Conservation (phyloP, 129 eudicot genomes). For the Glebionis coronaria region DNA sequence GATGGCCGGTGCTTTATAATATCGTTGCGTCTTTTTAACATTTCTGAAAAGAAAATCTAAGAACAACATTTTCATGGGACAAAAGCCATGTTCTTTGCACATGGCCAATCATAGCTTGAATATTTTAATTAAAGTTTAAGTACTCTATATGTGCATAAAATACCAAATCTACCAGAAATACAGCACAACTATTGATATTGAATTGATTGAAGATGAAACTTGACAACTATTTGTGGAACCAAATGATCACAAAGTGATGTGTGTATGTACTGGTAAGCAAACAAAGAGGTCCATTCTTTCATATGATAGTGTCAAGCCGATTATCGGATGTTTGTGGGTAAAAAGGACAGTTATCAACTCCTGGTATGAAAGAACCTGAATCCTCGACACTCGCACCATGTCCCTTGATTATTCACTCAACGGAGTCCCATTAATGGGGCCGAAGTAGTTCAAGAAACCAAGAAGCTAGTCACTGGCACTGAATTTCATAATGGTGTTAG, state of each 20-base stretch:
- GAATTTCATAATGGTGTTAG: too few relatives aligned
- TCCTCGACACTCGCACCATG: too few relatives aligned
- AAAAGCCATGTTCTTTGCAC: constrained; percentile 16
- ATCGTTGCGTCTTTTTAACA: too few relatives aligned
- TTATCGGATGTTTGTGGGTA: too few relatives aligned
- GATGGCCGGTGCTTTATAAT: too few relatives aligned
- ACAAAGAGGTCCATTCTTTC: background rate
- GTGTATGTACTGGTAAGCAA: background rate
- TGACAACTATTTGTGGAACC: constrained; percentile 5
- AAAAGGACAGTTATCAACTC: too few relatives aligned
- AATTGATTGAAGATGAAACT: constrained; percentile 4
- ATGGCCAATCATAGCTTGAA: constrained; percentile 15
- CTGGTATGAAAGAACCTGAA: too few relatives aligned
- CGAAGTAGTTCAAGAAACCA: too few relatives aligned
- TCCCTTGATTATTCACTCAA: too few relatives aligned
- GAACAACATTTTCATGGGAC: background rate
- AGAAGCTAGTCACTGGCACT: too few relatives aligned
- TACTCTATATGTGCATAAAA: constrained; percentile 3
- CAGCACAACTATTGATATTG: background rate
- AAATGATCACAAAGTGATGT: constrained; percentile 3
- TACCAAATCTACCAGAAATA: constrained; percentile 1
- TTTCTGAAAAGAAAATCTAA: background rate
- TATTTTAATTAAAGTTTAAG: background rate
- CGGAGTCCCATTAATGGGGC: too few relatives aligned
- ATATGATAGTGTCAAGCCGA: too few relatives aligned